Percentiles rank a stretch among this genome's conserved stretches.
Conservation (phyloP, 108 stramenopile species). For the Fistulifera solaris region DNA sequence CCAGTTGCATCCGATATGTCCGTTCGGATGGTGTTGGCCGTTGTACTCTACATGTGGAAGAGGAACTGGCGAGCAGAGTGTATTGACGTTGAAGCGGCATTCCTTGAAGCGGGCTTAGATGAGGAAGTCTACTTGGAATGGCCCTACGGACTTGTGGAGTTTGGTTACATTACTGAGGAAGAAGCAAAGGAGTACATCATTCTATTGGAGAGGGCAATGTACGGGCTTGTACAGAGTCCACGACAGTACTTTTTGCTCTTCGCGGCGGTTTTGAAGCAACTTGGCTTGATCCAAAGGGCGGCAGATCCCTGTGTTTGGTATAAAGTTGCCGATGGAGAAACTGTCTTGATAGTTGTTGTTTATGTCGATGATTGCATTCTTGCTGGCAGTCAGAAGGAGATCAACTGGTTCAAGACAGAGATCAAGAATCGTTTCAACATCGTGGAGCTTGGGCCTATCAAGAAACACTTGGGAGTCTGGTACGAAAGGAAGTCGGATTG, state of each 20-base stretch:
- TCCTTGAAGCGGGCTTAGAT: slow-evolving; percentile 10
- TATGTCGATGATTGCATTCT: slow-evolving; percentile 21
- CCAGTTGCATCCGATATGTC: slow-evolving; percentile 1
- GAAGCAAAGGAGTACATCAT: neutral
- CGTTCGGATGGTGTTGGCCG: neutral
- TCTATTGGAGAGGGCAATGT: slow-evolving; percentile 7
- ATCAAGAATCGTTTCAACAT: slow-evolving; percentile 11
- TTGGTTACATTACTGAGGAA: slow-evolving; percentile 10
- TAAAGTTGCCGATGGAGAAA: neutral
- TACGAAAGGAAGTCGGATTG: slow-evolving; percentile 7
- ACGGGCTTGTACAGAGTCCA: slow-evolving; percentile 8
- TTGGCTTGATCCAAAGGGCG: neutral
- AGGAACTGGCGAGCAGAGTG: slow-evolving; percentile 3
- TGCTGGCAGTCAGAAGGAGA: neutral
- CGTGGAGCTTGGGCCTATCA: slow-evolving; percentile 9
- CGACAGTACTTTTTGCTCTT: neutral
- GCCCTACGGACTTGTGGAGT: slow-evolving; percentile 8
- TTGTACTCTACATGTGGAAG: neutral
- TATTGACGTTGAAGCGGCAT: slow-evolving; percentile 16
- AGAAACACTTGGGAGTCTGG: slow-evolving; percentile 15
- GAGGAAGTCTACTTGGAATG: slow-evolving; percentile 5
- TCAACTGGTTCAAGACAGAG: slow-evolving; percentile 10
- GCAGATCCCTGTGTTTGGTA: slow-evolving; percentile 1
- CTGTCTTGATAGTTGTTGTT: slow-evolving; percentile 1
- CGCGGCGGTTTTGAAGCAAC: neutral